Base-by-base conservation (phyloP, 345 rosid species). In the Euphorbia pulcherrima region DNA sequence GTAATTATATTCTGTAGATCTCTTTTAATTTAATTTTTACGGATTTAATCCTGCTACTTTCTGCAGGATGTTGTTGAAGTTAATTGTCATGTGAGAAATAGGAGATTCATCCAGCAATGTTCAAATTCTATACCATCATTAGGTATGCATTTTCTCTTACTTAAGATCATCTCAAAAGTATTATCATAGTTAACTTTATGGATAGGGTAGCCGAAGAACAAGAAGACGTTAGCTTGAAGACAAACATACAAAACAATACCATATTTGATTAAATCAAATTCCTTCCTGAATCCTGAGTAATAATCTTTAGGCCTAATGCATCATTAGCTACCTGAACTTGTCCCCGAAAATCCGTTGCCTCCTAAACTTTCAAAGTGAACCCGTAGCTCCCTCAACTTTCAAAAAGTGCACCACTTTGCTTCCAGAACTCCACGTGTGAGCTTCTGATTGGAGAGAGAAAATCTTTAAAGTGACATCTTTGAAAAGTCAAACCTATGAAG, bases 181-280 rank as follows among this genome's bases (percentile, higher is more conserved):
- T 3, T 73, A 76, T 64, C 18, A 30, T 62, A 58, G 65, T 64
- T 46, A 48, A 5, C 75, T 78, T 64, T 18, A 29, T 62, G 61
- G 65, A 67, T 46, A 55, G 70, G 57, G 16, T 51, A 41, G 73
- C 48, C 55, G 64, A 55, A 68, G 72, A 70, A 26, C 48, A 40
- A 62, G 57, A 66, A 69, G 57, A 47, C 63, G 71, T 51, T 62
- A 57, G 66, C 75, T 57, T 9, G 50, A 20, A 24, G 73, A 72
- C 72, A 81, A 70, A 69, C 11, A 46, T 23, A 69, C 11, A 46
- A n/a, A 37, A 47, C 46, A 41, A 58, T 26, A 46, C 44, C 61
- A 66, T 68, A 20, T 60, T 70, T 65, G 67, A 68, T 8, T 39
- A 58, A 58, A 51, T 46, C 72, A 75, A 63, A 70, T 33, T 55